Evolutionary conservation across 306 rosid species (phyloP).

Genomic region (Chamaecrista fasciculata): DNA sequence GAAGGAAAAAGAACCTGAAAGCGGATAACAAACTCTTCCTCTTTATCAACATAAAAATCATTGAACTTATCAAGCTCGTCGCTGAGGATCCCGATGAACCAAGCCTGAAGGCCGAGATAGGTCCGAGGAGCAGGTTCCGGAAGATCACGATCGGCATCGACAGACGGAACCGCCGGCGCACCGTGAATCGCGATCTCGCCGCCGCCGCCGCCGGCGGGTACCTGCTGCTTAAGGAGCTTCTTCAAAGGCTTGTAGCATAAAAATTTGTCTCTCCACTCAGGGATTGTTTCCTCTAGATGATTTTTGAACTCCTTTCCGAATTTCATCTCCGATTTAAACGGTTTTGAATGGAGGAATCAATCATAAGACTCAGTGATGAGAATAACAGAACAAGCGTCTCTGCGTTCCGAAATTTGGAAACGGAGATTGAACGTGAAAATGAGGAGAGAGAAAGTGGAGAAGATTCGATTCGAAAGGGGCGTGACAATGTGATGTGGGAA

Average conservation of each 20-base stretch:
- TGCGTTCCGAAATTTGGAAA: background rate
- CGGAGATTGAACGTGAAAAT: background rate
- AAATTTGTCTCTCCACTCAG: constrained; percentile 98
- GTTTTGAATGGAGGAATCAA: background rate
- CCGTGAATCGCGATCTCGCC: no score
- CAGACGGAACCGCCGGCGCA: background rate
- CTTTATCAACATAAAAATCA: constrained; percentile 83
- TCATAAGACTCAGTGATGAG: constrained; percentile 2
- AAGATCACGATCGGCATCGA: background rate
- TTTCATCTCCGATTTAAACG: constrained; percentile 50
- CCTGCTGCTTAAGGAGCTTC: constrained; percentile 72
- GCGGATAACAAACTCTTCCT: constrained; percentile 86
- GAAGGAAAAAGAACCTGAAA: constrained; percentile 70
- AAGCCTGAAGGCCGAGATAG: constrained; percentile 50
- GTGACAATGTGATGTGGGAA: no score
- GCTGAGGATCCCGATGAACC: constrained; percentile 73
- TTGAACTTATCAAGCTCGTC: constrained; percentile 86
- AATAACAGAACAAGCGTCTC: background rate
- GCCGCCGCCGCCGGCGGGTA: constrained; percentile 28
- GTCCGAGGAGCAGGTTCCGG: constrained; percentile 1
- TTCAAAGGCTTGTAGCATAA: constrained; percentile 87
- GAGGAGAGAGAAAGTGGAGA: background rate
- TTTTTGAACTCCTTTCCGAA: constrained; percentile 89
- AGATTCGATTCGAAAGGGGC: background rate
- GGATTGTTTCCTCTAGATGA: constrained; percentile 88